Conservation (phyloP, 768 basidiomycete species). For the Lentinula sp. region DNA sequence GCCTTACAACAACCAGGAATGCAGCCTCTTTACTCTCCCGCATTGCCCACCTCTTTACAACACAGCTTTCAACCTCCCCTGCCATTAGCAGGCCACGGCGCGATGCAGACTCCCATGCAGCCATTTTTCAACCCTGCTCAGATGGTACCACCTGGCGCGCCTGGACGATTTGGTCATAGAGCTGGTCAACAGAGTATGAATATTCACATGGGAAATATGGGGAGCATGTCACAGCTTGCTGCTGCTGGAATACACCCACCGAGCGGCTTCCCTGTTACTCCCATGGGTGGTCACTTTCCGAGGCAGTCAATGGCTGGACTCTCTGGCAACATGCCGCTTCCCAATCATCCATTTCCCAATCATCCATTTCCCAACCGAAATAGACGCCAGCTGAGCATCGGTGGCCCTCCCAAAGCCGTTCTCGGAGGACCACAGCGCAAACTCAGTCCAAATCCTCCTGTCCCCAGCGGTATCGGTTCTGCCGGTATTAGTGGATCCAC, state of each 20-base stretch:
- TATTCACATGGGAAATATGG: slow-evolving; percentile 15
- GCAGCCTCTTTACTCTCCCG: slow-evolving; percentile 58
- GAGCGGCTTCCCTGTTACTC: slow-evolving; percentile 50
- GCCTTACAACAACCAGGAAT: slow-evolving; percentile 48
- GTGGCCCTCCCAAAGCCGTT: slow-evolving; percentile 84
- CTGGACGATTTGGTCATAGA: slow-evolving; percentile 39
- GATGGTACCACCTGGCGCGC: slow-evolving; percentile 36
- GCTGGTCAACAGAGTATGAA: slow-evolving; percentile 42
- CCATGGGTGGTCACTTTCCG: slow-evolving; percentile 52
- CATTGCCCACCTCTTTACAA: slow-evolving; percentile 53
- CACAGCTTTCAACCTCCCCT: slow-evolving; percentile 52
- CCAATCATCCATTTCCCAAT: slow-evolving; percentile 44
- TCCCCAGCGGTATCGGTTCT: background rate
- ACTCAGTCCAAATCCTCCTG: slow-evolving; percentile 54
- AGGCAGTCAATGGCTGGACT: slow-evolving; percentile 36
- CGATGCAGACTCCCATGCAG: slow-evolving; percentile 73
- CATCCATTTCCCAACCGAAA: slow-evolving; percentile 56
- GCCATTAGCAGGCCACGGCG: slow-evolving; percentile 29
- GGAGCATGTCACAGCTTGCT: slow-evolving; percentile 62
- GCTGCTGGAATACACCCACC: slow-evolving; percentile 55
- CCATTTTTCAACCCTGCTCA: slow-evolving; percentile 47
- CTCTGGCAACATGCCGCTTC: slow-evolving; percentile 15
- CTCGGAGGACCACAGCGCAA: slow-evolving; percentile 78
- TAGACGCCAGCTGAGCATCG: slow-evolving; percentile 68
- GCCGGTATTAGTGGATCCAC: slow-evolving; percentile 15